A percentile compares a stretch with the other conserved stretches of the same genome.
Conservation (phyloP, 192 early-diverging fungal genomes). For the Gryganskiella cystojenkinii region DNA sequence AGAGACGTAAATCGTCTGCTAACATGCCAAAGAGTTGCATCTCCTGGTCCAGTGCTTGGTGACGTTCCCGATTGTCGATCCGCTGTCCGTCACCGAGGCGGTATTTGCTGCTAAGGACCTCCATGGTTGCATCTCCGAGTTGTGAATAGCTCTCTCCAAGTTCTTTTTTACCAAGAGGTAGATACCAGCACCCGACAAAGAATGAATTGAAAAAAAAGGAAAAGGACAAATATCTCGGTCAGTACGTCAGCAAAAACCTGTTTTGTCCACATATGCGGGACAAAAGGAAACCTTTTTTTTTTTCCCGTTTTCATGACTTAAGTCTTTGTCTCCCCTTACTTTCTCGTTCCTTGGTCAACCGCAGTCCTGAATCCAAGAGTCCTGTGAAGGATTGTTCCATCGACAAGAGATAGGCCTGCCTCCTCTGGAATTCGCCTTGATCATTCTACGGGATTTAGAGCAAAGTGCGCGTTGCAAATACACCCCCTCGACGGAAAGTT, state of each 20-base stretch:
- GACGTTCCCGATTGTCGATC: conserved; percentile 54
- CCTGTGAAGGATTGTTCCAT: conserved; percentile 49
- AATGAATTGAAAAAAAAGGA: background rate
- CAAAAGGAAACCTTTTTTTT: conserved; percentile 9
- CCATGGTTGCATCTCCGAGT: conserved; percentile 62
- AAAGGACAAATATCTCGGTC: background rate
- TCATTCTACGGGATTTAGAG: conserved; percentile 37
- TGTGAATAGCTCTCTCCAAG: conserved; percentile 54
- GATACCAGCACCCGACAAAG: background rate
- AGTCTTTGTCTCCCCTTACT: conserved; percentile 17
- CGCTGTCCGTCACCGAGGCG: conserved; percentile 57
- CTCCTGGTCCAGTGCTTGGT: conserved; percentile 55
- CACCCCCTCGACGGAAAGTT: too few species aligned
- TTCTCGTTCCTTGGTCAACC: conserved; percentile 45
- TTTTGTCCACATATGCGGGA: too few species aligned
- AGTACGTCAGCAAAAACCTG: too few species aligned
- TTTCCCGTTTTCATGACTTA: background rate
- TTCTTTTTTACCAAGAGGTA: conserved; percentile 8
- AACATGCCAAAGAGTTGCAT: conserved; percentile 64
- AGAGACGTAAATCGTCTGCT: conserved; percentile 58
- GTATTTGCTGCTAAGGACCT: conserved; percentile 61
- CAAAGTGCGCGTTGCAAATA: conserved; percentile 30
- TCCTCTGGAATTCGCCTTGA: conserved; percentile 52
- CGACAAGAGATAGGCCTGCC: conserved; percentile 39
- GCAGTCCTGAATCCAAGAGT: conserved; percentile 35